A percentile compares a stretch with the other conserved stretches of the same genome.
Conservation (phyloP, 1,284 basidiomycete genomes). For the Tilletia caries region DNA sequence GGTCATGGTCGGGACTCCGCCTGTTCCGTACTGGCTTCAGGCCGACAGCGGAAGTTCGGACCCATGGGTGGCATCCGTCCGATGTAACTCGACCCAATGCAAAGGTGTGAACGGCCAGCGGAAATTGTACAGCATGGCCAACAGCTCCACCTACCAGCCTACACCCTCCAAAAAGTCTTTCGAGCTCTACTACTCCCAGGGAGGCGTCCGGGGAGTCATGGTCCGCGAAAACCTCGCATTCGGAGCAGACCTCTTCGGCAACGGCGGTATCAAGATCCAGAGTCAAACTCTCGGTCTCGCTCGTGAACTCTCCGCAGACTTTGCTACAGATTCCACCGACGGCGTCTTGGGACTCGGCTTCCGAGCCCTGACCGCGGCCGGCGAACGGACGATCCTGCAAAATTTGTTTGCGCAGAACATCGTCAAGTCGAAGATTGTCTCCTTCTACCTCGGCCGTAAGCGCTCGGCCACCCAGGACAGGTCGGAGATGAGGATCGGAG, state of each 20-base stretch:
- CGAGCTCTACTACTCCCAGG: slow-evolving; percentile 18
- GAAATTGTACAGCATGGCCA: background rate
- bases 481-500: slow-evolving; percentile 20
- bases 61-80: slow-evolving; percentile 14
- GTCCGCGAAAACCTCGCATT: slow-evolving; percentile 12
- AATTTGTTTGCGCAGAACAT: slow-evolving; percentile 12
- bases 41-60: slow-evolving; percentile 15
- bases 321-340: slow-evolving; percentile 15
- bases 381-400: slow-evolving; percentile 14
- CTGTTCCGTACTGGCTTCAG: slow-evolving; percentile 6
- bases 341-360: slow-evolving; percentile 21
- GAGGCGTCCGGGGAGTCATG: slow-evolving; percentile 13
- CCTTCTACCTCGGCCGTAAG: slow-evolving; percentile 16
- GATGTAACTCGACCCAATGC: background rate
- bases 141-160: slow-evolving; percentile 11
- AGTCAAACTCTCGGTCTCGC: slow-evolving; percentile 16
- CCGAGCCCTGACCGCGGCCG: slow-evolving; percentile 9
- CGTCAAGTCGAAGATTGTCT: slow-evolving; percentile 8
- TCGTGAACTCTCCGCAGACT: slow-evolving; percentile 11
- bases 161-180: slow-evolving; percentile 15
- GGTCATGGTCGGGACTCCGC: slow-evolving; percentile 7
- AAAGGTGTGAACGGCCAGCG: background rate
- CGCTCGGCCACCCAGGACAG: slow-evolving; percentile 6
- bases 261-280: background rate
- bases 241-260: background rate